Evolutionary conservation across 139 green algal species (phyloP).

Genomic region (Chlorella sp.): DNA sequence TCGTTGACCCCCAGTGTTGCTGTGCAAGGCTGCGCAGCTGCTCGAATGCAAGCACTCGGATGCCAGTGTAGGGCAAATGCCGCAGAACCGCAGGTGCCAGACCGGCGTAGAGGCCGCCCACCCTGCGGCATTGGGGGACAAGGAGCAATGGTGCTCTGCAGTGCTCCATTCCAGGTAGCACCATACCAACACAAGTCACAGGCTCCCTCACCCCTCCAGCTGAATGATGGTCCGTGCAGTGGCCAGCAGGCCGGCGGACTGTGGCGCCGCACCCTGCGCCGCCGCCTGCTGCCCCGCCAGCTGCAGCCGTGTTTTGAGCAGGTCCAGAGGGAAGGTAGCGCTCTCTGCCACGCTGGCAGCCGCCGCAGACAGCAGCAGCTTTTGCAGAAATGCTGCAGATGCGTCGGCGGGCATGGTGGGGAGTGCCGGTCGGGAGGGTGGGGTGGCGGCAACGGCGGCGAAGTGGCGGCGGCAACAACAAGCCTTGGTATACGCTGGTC

Average conservation of each 20-base stretch:
- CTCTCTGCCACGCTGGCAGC: conserved; percentile 44
- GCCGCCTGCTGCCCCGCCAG: conserved; percentile 42
- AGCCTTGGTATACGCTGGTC: neutral
- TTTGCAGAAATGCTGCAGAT: neutral
- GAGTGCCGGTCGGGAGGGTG: neutral
- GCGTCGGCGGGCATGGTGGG: neutral
- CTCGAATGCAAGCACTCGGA: conserved; percentile 67
- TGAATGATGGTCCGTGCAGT: too few species aligned
- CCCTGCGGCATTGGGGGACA: too few species aligned
- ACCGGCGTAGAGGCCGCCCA: conserved; percentile 50
- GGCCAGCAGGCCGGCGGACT: too few species aligned
- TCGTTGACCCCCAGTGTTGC: neutral
- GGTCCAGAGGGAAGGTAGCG: conserved; percentile 65
- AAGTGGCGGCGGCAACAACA: neutral
- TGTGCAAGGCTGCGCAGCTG: conserved; percentile 28
- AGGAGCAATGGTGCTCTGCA: neutral
- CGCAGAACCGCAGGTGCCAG: conserved; percentile 58
- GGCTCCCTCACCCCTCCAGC: neutral
- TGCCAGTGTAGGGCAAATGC: conserved; percentile 68
- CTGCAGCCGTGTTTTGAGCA: conserved; percentile 71
- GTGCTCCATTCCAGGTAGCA: neutral
- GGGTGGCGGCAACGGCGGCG: neutral
- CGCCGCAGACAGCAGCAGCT: conserved; percentile 21
- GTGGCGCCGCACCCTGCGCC: neutral
- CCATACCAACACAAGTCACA: conserved; percentile 11